Evolutionary conservation across 345 rosid genomes (phyloP).

Genomic region (Rhodamnia argentea): DNA sequence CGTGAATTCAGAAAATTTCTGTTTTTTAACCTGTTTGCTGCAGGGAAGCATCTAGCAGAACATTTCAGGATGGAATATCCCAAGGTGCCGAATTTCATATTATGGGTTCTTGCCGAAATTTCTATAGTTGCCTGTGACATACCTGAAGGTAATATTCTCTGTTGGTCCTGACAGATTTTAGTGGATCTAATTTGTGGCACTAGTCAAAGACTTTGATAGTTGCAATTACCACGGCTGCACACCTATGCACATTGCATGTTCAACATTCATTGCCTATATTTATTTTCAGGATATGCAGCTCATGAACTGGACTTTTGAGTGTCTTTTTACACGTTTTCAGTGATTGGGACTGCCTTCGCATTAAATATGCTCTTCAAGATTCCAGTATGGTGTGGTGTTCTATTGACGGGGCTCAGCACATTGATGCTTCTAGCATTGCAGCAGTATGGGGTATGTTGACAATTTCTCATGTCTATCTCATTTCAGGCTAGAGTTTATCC

Average conservation of each 20-base stretch:
- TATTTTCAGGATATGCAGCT: not conserved
- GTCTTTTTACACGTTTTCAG: slow-evolving; percentile 23
- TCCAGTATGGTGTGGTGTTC: slow-evolving; percentile 90
- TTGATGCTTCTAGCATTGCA: slow-evolving; percentile 71
- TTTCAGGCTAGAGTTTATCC: not conserved
- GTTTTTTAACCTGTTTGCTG: not conserved
- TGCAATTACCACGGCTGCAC: not conserved
- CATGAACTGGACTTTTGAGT: not conserved
- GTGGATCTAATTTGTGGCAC: not conserved
- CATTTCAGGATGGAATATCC: slow-evolving; percentile 83
- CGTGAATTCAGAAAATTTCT: not conserved
- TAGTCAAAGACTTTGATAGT: not conserved
- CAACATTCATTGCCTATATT: not conserved
- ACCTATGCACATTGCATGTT: not conserved
- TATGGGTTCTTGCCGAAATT: slow-evolving; percentile 88
- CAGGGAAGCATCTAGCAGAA: slow-evolving; percentile 93
- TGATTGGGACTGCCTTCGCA: slow-evolving; percentile 95
- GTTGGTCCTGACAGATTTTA: not conserved
- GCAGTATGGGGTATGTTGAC: slow-evolving; percentile 71
- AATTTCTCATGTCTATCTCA: not conserved
- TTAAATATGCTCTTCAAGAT: slow-evolving; percentile 88
- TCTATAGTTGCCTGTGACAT: slow-evolving; percentile 92
- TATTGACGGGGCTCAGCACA: slow-evolving; percentile 85
- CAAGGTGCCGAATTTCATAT: slow-evolving; percentile 56
- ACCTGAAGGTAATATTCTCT: slow-evolving; percentile 56